Percentiles rank a stretch among this genome's conserved stretches.
These are phyloP conservation scores for Termitomyces sp. DNA, from an alignment of 768 basidiomycete species.

Conservation along the genomic window DNA sequence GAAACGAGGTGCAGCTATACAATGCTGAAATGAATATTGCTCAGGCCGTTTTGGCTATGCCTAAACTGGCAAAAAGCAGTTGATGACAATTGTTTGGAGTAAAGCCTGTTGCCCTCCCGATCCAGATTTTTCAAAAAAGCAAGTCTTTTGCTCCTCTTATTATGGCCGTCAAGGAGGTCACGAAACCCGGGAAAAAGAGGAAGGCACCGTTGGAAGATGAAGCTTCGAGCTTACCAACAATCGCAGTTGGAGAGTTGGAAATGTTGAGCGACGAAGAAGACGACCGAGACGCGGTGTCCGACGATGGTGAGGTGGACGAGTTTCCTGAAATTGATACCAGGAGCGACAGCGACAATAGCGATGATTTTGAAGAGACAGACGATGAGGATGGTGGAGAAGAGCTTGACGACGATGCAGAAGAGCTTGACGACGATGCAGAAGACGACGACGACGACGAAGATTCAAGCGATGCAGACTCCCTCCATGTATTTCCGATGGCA, in stretches of 20 bases:
- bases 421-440: conserved; percentile 26
- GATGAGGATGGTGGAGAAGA: conserved; percentile 31
- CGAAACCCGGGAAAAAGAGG: conserved; percentile 47
- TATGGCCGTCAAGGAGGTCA: conserved; percentile 22
- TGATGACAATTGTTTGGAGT: conserved; percentile 23
- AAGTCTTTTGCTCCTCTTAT: conserved; percentile 22
- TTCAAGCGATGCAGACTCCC: conserved; percentile 36
- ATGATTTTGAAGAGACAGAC: not conserved
- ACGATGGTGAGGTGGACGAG: conserved; percentile 59
- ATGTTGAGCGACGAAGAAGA: conserved; percentile 74
- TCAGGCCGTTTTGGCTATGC: not conserved
- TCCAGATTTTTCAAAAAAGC: conserved; percentile 18
- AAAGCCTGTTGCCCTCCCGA: conserved; percentile 18
- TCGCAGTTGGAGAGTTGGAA: conserved; percentile 47
- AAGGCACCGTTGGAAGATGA: conserved; percentile 45
- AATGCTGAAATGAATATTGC: not conserved
- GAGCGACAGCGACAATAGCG: conserved; percentile 38
- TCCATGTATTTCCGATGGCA: conserved; percentile 56
- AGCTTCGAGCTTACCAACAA: conserved; percentile 23
- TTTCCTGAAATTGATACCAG: conserved; percentile 65
- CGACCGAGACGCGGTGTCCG: conserved; percentile 37
- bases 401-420: conserved; percentile 26
- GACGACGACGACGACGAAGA: conserved; percentile 37
- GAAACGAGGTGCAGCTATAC: not conserved
- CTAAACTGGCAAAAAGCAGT: conserved; percentile 6